Evolutionary conservation across 2,329 filamentous ascomycete species (phyloP).

Genomic region (Coleophoma cylindrospora): DNA sequence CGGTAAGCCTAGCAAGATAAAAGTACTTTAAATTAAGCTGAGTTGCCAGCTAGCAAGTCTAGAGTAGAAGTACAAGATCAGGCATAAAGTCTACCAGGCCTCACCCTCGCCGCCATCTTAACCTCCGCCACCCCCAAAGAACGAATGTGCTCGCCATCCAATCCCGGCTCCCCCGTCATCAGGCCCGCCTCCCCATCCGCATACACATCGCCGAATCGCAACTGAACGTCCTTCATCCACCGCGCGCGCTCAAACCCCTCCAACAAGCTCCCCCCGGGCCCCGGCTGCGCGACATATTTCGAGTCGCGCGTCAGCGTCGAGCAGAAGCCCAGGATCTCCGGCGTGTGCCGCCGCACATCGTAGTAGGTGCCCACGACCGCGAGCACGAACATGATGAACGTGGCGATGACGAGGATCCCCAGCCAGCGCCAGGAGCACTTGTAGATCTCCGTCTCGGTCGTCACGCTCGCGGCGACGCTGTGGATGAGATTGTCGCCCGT

Average conservation of each 20-base stretch:
- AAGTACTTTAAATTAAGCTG: too few species aligned
- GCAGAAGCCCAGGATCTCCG: conserved; percentile 17
- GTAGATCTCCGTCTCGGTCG: conserved; percentile 10
- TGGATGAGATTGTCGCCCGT: conserved; percentile 5
- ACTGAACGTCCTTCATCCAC: not conserved
- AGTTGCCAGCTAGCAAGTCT: too few species aligned
- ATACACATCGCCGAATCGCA: not conserved
- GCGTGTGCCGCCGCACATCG: conserved; percentile 11
- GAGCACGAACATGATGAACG: conserved; percentile 13
- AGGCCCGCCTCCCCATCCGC: not conserved
- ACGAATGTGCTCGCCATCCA: too few species aligned
- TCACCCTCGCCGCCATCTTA: too few species aligned
- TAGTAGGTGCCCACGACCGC: conserved; percentile 11
- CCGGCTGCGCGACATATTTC: conserved; percentile 6
- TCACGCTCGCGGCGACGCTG: conserved; percentile 4
- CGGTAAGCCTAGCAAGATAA: too few species aligned
- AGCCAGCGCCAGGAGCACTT: conserved; percentile 14
- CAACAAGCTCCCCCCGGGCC: not conserved
- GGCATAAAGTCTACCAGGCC: too few species aligned
- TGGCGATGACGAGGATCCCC: conserved; percentile 11
- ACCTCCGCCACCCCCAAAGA: too few species aligned
- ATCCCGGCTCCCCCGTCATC: too few species aligned
- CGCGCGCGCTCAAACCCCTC: not conserved
- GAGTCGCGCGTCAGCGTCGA: conserved; percentile 17
- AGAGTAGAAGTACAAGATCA: too few species aligned